Conservation (phyloP, 305 asterid species). For the Petunia hybrid region DNA sequence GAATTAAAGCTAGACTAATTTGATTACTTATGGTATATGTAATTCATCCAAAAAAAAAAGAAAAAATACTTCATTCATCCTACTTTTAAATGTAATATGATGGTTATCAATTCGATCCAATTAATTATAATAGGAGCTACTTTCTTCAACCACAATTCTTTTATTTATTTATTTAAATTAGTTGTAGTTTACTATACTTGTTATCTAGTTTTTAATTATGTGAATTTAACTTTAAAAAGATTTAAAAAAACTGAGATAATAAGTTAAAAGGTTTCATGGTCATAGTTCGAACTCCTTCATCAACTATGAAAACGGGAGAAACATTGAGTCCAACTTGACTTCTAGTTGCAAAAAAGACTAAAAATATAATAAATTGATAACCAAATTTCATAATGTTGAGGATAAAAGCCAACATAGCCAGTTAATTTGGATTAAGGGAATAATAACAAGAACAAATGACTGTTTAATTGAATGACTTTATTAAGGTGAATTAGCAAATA, state of each 20-base stretch:
- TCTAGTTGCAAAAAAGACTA: background rate
- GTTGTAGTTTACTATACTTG: no score
- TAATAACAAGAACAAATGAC: background rate
- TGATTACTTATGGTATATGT: no score
- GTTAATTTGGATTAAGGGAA: background rate
- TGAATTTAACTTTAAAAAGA: background rate
- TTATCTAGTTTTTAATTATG: background rate
- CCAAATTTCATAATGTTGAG: background rate
- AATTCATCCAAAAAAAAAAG: no score
- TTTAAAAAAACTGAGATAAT: background rate
- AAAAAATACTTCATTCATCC: background rate
- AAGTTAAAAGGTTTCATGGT: background rate
- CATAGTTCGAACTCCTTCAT: background rate
- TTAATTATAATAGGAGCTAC: background rate
- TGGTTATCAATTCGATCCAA: background rate
- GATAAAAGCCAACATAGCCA: background rate
- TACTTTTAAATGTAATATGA: background rate
- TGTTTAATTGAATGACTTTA: background rate
- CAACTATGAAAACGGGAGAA: background rate
- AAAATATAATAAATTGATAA: background rate
- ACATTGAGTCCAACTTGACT: background rate
- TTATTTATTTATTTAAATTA: no score
- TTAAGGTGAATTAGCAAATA: conserved; percentile 7
- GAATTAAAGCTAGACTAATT: no score
- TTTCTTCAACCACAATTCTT: background rate